A percentile compares a stretch with the other conserved stretches of the same genome.
Conservation (phyloP, 345 rosid genomes). For the Salix suchowensis region DNA sequence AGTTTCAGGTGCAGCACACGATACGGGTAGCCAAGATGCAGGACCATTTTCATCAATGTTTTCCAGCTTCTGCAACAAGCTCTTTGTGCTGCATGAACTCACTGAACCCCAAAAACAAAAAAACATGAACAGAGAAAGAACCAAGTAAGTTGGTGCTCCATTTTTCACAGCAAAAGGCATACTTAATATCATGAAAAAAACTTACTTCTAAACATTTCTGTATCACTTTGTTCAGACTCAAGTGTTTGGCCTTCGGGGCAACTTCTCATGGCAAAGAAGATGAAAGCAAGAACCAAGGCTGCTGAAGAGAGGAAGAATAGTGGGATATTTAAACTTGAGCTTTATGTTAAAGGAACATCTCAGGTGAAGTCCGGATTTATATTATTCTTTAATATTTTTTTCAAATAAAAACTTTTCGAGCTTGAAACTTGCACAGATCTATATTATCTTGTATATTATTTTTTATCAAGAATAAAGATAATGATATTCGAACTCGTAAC, state of each 20-base stretch:
- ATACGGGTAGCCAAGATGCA: slow-evolving; percentile 32
- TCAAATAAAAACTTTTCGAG: rapidly evolving
- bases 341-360: not conserved
- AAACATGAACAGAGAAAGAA: not conserved
- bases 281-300: slow-evolving; percentile 11
- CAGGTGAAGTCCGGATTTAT: too few species aligned
- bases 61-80: slow-evolving; percentile 47
- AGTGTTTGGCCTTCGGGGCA: slow-evolving; percentile 17
- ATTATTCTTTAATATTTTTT: too few species aligned
- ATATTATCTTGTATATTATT: rapidly evolving
- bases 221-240: slow-evolving; percentile 10
- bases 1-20: slow-evolving; percentile 65
- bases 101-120: slow-evolving; percentile 24
- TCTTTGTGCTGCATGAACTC: slow-evolving; percentile 37
- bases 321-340: slow-evolving; percentile 25
- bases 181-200: not conserved
- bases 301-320: slow-evolving; percentile 16
- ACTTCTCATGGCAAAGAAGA: slow-evolving; percentile 19
- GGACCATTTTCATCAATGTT: slow-evolving; percentile 73
- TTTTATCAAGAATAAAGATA: too few species aligned
- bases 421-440: too few species aligned
- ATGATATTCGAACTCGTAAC: rapidly evolving
- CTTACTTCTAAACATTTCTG: slow-evolving; percentile 15
- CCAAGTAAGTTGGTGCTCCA: not conserved
- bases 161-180: not conserved